Conservation (phyloP, 2,329 filamentous ascomycete genomes). For the Alternaria burnsii region DNA sequence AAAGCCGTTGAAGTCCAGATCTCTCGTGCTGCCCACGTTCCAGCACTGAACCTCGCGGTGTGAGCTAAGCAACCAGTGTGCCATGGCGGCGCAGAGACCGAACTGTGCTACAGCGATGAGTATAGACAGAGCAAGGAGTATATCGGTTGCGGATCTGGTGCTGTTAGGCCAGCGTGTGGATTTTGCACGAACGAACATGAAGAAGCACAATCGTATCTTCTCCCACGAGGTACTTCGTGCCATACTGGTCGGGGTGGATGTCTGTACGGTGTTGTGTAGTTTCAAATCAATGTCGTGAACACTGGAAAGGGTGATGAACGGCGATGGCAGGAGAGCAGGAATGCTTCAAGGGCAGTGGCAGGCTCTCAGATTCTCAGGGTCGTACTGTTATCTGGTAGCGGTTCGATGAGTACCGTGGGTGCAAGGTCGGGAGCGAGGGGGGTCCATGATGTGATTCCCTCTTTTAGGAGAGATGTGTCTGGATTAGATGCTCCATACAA, state of each 20-base stretch:
- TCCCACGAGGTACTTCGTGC: not conserved
- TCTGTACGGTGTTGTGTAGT: not conserved
- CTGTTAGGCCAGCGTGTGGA: conserved; percentile 12
- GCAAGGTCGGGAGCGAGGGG: not conserved
- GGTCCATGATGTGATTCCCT: not conserved
- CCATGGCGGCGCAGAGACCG: conserved; percentile 4
- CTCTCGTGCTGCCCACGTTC: not conserved
- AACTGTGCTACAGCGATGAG: conserved; percentile 5
- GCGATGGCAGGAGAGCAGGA: not conserved
- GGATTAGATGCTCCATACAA: not conserved
- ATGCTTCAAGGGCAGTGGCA: not conserved
- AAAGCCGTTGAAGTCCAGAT: not conserved
- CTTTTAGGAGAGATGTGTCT: not conserved
- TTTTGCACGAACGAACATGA: not conserved
- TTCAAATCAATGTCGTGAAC: not conserved
- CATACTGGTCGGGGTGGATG: conserved; percentile 6
- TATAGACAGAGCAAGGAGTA: not conserved
- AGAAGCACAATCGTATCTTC: not conserved
- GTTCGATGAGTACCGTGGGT: conserved; percentile 7
- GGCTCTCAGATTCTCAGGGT: not conserved
- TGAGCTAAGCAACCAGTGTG: not conserved
- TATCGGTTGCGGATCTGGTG: not conserved
- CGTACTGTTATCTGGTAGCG: conserved; percentile 1
- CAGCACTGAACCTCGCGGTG: not conserved
- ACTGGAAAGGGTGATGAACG: not conserved